Evolutionary conservation across 352 stramenopile species (phyloP).

Genomic region (Phytophthora vignae): DNA sequence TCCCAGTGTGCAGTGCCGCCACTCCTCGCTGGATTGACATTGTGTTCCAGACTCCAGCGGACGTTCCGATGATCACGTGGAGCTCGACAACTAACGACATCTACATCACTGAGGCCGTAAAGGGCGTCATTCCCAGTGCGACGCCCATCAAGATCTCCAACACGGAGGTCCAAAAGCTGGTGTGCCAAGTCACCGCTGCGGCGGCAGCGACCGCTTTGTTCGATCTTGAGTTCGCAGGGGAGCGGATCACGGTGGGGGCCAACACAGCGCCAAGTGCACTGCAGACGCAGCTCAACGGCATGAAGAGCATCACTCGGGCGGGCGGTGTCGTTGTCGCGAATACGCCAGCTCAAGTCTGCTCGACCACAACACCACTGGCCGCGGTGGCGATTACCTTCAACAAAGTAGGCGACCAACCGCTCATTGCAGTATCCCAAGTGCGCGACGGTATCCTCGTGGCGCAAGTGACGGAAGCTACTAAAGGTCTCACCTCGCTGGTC

Average conservation of each 20-base stretch:
- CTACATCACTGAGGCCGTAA: constrained; percentile 65
- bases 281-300: constrained; percentile 57
- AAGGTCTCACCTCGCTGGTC: constrained; percentile 74
- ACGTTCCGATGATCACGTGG: constrained; percentile 65
- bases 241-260: constrained; percentile 45
- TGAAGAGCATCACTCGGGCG: constrained; percentile 42
- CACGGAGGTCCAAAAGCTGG: constrained; percentile 60
- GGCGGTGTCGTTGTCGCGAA: constrained; percentile 68
- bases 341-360: constrained; percentile 41
- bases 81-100: constrained; percentile 64
- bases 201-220: constrained; percentile 47
- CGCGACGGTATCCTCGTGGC: constrained; percentile 66
- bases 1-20: constrained; percentile 68
- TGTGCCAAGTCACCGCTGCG: constrained; percentile 55
- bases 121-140: constrained; percentile 45
- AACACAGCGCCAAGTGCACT: constrained; percentile 48
- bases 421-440: constrained; percentile 45
- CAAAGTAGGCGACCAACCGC: constrained; percentile 51
- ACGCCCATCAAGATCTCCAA: constrained; percentile 62
- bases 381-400: constrained; percentile 60
- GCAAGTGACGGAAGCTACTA: constrained; percentile 58
- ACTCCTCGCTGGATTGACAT: constrained; percentile 53
- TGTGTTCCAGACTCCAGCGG: constrained; percentile 66
- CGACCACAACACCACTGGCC: constrained; percentile 31
- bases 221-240: constrained; percentile 54